phyloP scores from a whole-genome alignment of 768 basidiomycete genomes.

The Kwoniella newhampshirensis region DNA sequence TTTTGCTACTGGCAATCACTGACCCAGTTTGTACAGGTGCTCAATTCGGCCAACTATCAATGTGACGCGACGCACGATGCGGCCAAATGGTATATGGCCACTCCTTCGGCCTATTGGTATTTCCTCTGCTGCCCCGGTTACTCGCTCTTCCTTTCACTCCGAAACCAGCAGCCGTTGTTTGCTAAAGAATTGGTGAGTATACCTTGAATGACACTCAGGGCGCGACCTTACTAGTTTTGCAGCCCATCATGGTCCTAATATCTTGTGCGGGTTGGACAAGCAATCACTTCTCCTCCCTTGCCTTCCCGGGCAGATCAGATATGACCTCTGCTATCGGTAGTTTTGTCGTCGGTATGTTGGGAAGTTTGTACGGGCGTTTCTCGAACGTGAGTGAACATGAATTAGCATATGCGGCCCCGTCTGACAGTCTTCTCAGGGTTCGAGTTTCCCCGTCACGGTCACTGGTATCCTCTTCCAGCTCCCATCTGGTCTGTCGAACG shows the following conservation, averaged over 20 bases:
- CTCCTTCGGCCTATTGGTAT: slow-evolving; percentile 70
- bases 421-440: slow-evolving; percentile 24
- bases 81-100: slow-evolving; percentile 72
- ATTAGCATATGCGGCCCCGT: background rate
- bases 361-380: slow-evolving; percentile 74
- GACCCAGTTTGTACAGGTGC: slow-evolving; percentile 53
- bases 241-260: slow-evolving; percentile 59
- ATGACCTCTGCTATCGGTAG: slow-evolving; percentile 78
- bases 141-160: slow-evolving; percentile 50
- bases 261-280: slow-evolving; percentile 73
- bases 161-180: slow-evolving; percentile 55
- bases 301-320: slow-evolving; percentile 68
- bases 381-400: slow-evolving; percentile 58
- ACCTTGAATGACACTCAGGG: background rate
- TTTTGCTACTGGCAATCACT: background rate
- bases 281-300: slow-evolving; percentile 66
- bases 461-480: slow-evolving; percentile 79
- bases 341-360: slow-evolving; percentile 75
- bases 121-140: slow-evolving; percentile 55
- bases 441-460: slow-evolving; percentile 80
- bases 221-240: background rate
- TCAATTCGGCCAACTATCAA: slow-evolving; percentile 62
- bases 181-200: slow-evolving; percentile 48
- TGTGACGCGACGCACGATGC: slow-evolving; percentile 63
- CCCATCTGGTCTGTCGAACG: slow-evolving; percentile 75